These are phyloP conservation scores for Globisporangium solare DNA, from an alignment of 352 stramenopile species.

Conservation along the genomic window DNA sequence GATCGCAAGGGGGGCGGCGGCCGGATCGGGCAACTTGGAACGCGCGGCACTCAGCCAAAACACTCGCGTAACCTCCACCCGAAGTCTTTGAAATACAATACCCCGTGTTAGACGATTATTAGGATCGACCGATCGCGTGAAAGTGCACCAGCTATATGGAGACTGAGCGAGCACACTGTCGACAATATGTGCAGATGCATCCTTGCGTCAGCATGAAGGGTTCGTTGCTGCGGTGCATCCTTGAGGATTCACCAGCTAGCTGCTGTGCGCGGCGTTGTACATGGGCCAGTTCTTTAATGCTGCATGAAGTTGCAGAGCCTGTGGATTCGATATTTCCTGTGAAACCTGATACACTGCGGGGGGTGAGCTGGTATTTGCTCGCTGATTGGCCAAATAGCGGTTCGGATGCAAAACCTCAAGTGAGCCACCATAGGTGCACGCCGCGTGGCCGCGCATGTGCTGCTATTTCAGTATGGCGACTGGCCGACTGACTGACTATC, in stretches of 20 bases:
- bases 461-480: no score
- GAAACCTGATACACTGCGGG: neutral
- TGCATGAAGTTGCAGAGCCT: neutral
- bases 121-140: neutral
- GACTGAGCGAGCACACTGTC: no score
- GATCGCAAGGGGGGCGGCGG: neutral
- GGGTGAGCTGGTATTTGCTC: neutral
- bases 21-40: neutral
- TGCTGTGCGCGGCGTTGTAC: no score
- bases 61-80: conserved; percentile 5
- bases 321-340: conserved; percentile 2
- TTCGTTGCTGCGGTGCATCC: no score
- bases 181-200: no score
- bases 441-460: conserved; percentile 2
- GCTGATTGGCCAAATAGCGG: conserved; percentile 2
- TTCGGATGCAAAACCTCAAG: conserved; percentile 8
- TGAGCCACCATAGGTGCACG: neutral
- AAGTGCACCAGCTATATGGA: no score
- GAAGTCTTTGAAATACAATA: neutral
- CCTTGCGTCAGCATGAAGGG: no score
- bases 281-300: no score
- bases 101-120: neutral
- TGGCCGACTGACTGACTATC: no score
- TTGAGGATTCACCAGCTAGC: no score
- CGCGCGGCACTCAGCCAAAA: conserved; percentile 8